These are phyloP conservation scores for Triadica sebifera DNA, from an alignment of 345 rosid genomes.

Conservation along the genomic window DNA sequence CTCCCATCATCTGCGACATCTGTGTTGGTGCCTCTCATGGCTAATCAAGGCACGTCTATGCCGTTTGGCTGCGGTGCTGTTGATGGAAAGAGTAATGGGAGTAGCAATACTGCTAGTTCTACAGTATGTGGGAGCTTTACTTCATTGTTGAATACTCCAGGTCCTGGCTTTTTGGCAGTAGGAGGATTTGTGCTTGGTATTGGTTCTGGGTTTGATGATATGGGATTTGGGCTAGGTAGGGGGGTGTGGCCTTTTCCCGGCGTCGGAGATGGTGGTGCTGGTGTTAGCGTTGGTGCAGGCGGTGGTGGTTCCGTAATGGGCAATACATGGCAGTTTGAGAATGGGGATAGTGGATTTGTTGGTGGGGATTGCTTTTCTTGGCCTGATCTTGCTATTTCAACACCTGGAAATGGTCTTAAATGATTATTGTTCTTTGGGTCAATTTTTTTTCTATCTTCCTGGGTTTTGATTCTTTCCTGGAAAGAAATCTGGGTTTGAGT, in stretches of 20 bases:
- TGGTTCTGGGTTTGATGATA: slow-evolving; percentile 56
- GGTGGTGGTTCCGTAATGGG: slow-evolving; percentile 35
- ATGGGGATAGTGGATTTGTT: slow-evolving; percentile 57
- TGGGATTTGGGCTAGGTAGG: slow-evolving; percentile 68
- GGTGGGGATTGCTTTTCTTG: slow-evolving; percentile 71
- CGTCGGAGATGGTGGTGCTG: slow-evolving; percentile 39
- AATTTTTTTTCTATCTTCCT: background rate
- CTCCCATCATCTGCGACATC: slow-evolving; percentile 49
- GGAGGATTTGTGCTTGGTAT: slow-evolving; percentile 76
- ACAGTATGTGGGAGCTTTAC: slow-evolving; percentile 47
- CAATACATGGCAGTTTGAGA: slow-evolving; percentile 76
- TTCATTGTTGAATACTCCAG: slow-evolving; percentile 63
- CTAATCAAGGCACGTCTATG: slow-evolving; percentile 29
- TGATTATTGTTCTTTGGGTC: slow-evolving; percentile 26
- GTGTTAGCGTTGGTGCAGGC: slow-evolving; percentile 20
- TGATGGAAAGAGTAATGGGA: slow-evolving; percentile 34
- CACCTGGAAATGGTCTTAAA: slow-evolving; percentile 74
- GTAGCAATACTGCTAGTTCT: slow-evolving; percentile 24
- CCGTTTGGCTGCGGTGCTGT: slow-evolving; percentile 16
- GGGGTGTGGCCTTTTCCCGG: slow-evolving; percentile 71
- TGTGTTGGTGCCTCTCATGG: slow-evolving; percentile 47
- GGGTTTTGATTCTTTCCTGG: background rate
- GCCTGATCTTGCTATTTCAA: slow-evolving; percentile 94
- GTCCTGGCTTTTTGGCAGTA: slow-evolving; percentile 62
- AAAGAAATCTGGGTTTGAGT: background rate